phyloP scores from a whole-genome alignment of 1,284 basidiomycete genomes.

The Pholiota adiposa region DNA sequence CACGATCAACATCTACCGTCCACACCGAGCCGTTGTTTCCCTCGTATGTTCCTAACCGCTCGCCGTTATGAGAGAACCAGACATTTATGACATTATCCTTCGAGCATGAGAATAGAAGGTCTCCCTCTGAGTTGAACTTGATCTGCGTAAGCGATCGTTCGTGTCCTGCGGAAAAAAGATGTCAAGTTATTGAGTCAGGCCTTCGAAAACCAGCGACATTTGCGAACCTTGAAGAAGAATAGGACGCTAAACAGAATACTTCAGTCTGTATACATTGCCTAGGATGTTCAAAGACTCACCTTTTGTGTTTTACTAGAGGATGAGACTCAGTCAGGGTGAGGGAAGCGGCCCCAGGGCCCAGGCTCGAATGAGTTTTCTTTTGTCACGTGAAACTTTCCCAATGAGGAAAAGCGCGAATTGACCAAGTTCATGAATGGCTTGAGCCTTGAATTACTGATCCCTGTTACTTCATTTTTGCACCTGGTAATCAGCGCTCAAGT shows the following conservation, averaged over 20 bases:
- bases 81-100: conserved; percentile 97
- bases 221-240: conserved; percentile 47
- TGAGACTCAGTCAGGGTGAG: no score
- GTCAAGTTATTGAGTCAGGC: conserved; percentile 16
- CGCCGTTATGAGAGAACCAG: conserved; percentile 99
- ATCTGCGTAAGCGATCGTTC: conserved; percentile 98
- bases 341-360: neutral
- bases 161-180: conserved; percentile 81
- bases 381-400: neutral
- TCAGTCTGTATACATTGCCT: neutral
- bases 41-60: conserved; percentile 95
- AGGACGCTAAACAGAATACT: conserved; percentile 34
- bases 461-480: no score
- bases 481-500: neutral
- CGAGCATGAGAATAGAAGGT: conserved; percentile 94
- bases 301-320: conserved; percentile 10
- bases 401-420: neutral
- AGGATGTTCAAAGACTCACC: neutral
- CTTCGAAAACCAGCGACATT: neutral
- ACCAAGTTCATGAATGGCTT: no score
- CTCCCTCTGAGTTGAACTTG: conserved; percentile 96
- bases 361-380: conserved; percentile 10
- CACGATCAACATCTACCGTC: conserved; percentile 96
- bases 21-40: conserved; percentile 97
- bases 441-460: neutral